A percentile compares a stretch with the other conserved stretches of the same genome.
Conservation (phyloP, 192 early-diverging fungal species). For the Backusella tuberculispora region DNA sequence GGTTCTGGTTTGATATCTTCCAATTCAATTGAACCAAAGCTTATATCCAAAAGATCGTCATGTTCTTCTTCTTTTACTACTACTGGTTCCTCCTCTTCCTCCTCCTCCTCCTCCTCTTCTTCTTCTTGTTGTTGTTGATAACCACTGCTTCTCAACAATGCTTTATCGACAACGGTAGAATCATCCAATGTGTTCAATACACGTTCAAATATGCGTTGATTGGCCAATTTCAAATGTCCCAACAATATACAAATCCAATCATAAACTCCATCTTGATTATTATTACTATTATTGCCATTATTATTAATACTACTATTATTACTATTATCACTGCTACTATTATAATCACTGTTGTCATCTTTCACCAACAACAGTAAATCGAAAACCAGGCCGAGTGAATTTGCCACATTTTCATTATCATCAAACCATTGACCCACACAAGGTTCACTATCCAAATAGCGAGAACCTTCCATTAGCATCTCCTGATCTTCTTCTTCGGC, state of each 20-base stretch:
- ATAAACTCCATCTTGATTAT: not conserved
- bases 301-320: too few relatives aligned
- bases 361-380: not conserved
- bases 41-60: not conserved
- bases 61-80: not conserved
- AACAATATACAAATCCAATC: not conserved
- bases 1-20: not conserved
- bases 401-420: not conserved
- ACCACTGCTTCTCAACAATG: not conserved
- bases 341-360: not conserved
- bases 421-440: slow-evolving; percentile 26
- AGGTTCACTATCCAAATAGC: not conserved
- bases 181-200: not conserved
- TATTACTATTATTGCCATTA: not conserved
- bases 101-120: not conserved
- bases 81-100: not conserved
- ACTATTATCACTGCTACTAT: not conserved
- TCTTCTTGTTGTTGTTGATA: not conserved
- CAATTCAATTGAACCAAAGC: not conserved
- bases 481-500: slow-evolving; percentile 34
- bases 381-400: slow-evolving; percentile 3
- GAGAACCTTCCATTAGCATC: not conserved
- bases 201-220: not conserved
- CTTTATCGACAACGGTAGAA: not conserved
- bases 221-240: not conserved